Percentiles rank a stretch among this genome's conserved stretches.
Conservation (phyloP, 257 asterid species). For the Petrea volubilis region DNA sequence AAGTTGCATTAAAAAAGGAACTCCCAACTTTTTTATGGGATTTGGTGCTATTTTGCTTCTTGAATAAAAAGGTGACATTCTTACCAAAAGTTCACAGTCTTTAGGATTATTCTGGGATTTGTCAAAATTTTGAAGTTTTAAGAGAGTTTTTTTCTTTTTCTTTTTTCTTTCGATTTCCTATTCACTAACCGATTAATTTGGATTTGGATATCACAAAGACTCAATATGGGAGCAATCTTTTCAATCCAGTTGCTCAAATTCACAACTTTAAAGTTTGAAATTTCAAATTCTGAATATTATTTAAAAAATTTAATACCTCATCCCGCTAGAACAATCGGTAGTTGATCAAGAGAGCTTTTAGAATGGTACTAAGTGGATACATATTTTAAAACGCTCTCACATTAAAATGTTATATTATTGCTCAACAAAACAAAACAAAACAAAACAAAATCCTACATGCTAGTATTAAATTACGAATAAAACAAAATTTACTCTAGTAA, state of each 20-base stretch:
- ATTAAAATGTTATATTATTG: background rate
- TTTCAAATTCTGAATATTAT: too few relatives aligned
- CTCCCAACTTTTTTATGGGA: conserved; percentile 38
- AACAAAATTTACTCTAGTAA: conserved; percentile 11
- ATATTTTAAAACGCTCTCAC: background rate
- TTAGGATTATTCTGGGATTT: conserved; percentile 18
- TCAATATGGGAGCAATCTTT: too few relatives aligned
- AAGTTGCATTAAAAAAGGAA: conserved; percentile 22
- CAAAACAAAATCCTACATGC: background rate
- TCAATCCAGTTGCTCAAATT: too few relatives aligned
- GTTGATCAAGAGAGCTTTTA: too few relatives aligned
- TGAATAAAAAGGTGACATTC: conserved; percentile 20
- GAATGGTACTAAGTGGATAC: background rate
- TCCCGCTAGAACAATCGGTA: too few relatives aligned
- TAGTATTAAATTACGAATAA: background rate
- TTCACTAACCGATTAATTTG: too few relatives aligned
- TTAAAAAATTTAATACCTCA: too few relatives aligned
- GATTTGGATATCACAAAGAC: too few relatives aligned
- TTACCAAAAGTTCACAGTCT: conserved; percentile 31
- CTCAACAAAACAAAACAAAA: background rate
- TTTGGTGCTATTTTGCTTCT: conserved; percentile 28
- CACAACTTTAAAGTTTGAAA: too few relatives aligned
- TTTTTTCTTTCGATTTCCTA: too few relatives aligned
- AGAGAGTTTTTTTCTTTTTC: background rate
- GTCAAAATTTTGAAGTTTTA: conserved; percentile 11